Conservation (phyloP, 768 basidiomycete species). For the Pleurotus djamor region DNA sequence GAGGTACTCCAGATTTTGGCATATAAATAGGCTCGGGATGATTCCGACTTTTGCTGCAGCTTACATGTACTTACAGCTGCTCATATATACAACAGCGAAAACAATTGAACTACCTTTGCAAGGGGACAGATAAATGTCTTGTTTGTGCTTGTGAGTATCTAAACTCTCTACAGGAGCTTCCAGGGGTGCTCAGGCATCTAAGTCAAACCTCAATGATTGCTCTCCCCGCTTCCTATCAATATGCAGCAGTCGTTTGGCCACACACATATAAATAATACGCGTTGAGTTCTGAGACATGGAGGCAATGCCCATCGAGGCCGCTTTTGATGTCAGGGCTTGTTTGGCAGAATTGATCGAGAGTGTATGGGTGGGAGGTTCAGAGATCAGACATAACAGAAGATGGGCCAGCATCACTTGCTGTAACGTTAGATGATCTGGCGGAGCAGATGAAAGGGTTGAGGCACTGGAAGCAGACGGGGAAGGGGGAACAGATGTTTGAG, state of each 20-base stretch:
- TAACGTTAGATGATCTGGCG: conserved; percentile 41
- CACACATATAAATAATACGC: conserved; percentile 70
- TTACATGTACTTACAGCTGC: no score
- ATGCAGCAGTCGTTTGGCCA: conserved; percentile 77
- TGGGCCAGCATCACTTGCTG: conserved; percentile 75
- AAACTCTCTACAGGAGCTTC: no score
- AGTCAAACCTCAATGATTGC: conserved; percentile 73
- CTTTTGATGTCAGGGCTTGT: conserved; percentile 48
- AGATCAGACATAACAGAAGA: conserved; percentile 59
- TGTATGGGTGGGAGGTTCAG: conserved; percentile 47
- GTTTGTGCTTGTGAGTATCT: no score
- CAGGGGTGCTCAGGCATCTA: conserved; percentile 28
- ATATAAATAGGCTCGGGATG: no score
- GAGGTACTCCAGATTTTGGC: no score
- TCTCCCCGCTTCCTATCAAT: conserved; percentile 76
- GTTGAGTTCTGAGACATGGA: conserved; percentile 46
- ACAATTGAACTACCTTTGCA: no score
- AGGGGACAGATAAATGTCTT: no score
- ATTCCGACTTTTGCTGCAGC: no score
- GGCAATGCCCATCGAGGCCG: conserved; percentile 23
- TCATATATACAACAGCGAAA: no score
- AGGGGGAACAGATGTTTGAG: conserved; percentile 44
- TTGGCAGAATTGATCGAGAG: conserved; percentile 63
- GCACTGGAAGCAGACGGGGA: conserved; percentile 58
- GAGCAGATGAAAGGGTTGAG: conserved; percentile 46